Base-by-base conservation (phyloP, 208 protist species). In the Crithidia fasciculata region DNA sequence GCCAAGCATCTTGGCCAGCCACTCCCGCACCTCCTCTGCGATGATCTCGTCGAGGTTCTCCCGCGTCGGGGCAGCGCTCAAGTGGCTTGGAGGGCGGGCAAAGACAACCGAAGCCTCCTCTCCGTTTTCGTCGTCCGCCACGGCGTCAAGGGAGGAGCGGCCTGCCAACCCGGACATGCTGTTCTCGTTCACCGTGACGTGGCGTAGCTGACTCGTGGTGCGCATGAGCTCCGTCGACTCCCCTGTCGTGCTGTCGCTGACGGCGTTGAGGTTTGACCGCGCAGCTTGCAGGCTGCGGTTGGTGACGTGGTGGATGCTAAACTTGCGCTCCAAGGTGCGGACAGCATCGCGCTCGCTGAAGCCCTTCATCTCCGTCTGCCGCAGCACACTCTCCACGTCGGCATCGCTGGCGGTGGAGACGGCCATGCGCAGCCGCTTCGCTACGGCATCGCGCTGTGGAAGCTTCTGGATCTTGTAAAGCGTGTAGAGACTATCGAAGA, bases 21-120 rank as follows among this genome's bases (percentile, higher is more conserved):
- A 94, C 39, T 86, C 80, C 0, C 89, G 87, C 53, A 87, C 76
- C 66, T 94, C 89, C 18, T 84, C 85, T 13, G 75, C 80, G 39
- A 92, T 86, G 39, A 89, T 74, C 18, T 85, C 78, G 43, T 92
- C 87, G 60, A 88, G 66, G 15, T 62, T 69, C 37, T 77, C 83
- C 12, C 81, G 70, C 5, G 76, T 82, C 12, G 73, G 78, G 0
- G 76, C 78, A 0, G 67, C 68, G 18, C 61, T 83, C 16, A 88
- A 60, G 56, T 66, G 62, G 28, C 73, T 81, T 8, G 66, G 9
- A 5, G 56, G 47, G 6, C 50, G 61, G 5, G 45, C 36, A 5
- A 70, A 52, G 43, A 60, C 61, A 1, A 60, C 64, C 2, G 65
- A 61, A 4, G 52, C 16, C 37, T 47, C 49, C 36, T 45, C 70